Percentiles rank a stretch among this genome's conserved stretches.
phyloP scores from a whole-genome alignment of 371 early-diverging fungal genomes.

The Chytridium lagenaria region DNA sequence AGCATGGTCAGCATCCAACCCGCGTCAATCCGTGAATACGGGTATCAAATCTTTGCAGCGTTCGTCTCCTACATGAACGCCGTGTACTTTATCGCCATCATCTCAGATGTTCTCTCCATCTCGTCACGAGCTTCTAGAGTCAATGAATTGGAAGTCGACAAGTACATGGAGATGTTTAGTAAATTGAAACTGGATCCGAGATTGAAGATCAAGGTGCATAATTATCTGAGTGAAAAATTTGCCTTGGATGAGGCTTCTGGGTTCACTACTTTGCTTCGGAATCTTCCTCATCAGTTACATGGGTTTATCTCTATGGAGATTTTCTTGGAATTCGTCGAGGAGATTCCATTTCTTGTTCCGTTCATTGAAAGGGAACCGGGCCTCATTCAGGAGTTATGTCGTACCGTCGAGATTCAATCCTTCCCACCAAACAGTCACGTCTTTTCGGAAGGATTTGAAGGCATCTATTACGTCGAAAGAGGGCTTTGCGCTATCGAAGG shows the following conservation, averaged over 20 bases:
- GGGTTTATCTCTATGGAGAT: slow-evolving; percentile 57
- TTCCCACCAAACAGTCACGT: slow-evolving; percentile 49
- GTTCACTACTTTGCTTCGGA: slow-evolving; percentile 44
- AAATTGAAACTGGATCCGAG: slow-evolving; percentile 48
- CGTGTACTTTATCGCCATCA: slow-evolving; percentile 49
- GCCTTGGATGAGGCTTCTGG: slow-evolving; percentile 41
- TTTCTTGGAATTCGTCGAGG: slow-evolving; percentile 51
- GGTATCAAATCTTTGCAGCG: slow-evolving; percentile 47
- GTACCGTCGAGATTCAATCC: slow-evolving; percentile 47
- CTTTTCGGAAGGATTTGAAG: slow-evolving; percentile 55
- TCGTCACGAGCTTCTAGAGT: slow-evolving; percentile 34
- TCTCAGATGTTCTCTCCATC: slow-evolving; percentile 44
- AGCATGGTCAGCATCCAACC: slow-evolving; percentile 36
- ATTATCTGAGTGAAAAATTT: slow-evolving; percentile 51
- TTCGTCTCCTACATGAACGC: slow-evolving; percentile 47
- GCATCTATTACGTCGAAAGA: slow-evolving; percentile 53
- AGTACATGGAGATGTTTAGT: slow-evolving; percentile 57
- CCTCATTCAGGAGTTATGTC: slow-evolving; percentile 56
- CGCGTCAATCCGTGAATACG: slow-evolving; percentile 41
- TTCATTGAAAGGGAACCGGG: slow-evolving; percentile 54
- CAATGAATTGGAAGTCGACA: slow-evolving; percentile 53
- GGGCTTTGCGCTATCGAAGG: slow-evolving; percentile 57
- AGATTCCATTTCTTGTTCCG: slow-evolving; percentile 52
- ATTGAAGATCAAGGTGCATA: slow-evolving; percentile 51
- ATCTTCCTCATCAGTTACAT: slow-evolving; percentile 50